A percentile compares a stretch with the other conserved stretches of the same genome.
phyloP scores from a whole-genome alignment of 805 yeast genomes.

The Candida insectorum region DNA sequence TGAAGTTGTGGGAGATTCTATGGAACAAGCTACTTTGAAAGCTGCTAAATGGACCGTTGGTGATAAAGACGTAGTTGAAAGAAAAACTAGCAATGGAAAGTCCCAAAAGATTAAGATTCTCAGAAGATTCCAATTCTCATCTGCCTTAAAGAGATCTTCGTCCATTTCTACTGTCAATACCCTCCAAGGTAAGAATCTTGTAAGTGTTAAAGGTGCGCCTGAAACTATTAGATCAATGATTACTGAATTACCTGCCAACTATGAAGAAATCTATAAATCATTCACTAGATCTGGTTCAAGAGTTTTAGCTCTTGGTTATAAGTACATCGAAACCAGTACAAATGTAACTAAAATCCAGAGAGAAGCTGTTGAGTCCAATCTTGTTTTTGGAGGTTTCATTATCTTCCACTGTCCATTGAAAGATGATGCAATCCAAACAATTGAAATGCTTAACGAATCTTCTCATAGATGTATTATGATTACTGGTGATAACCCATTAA shows the following conservation, averaged over 20 bases:
- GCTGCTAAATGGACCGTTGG: constrained; percentile 86
- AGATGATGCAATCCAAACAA: constrained; percentile 85
- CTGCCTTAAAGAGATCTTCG: constrained; percentile 93
- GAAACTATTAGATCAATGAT: constrained; percentile 87
- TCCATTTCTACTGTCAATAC: constrained; percentile 62
- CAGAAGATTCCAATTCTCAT: constrained; percentile 96
- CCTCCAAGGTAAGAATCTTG: constrained; percentile 51
- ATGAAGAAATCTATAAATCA: constrained; percentile 82
- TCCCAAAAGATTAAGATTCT: constrained; percentile 61
- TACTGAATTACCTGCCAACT: constrained; percentile 63
- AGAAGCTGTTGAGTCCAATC: constrained; percentile 68
- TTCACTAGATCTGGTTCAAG: constrained; percentile 95
- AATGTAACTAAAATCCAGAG: constrained; percentile 59
- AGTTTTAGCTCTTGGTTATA: constrained; percentile 92
- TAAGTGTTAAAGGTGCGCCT: constrained; percentile 97
- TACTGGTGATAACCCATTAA: constrained; percentile 97
- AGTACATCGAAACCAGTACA: constrained; percentile 53
- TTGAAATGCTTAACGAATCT: constrained; percentile 89
- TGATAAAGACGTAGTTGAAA: constrained; percentile 65
- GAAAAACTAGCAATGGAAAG: constrained; percentile 27
- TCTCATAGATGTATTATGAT: constrained; percentile 96
- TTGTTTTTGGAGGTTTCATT: constrained; percentile 85
- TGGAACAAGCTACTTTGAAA: constrained; percentile 94
- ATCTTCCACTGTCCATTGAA: constrained; percentile 98
- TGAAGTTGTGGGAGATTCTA: constrained; percentile 97